Evolutionary conservation across 129 eudicot species (phyloP), one percentile per base, ranked within the genome.

Genomic region (Lonicera japonica): DNA sequence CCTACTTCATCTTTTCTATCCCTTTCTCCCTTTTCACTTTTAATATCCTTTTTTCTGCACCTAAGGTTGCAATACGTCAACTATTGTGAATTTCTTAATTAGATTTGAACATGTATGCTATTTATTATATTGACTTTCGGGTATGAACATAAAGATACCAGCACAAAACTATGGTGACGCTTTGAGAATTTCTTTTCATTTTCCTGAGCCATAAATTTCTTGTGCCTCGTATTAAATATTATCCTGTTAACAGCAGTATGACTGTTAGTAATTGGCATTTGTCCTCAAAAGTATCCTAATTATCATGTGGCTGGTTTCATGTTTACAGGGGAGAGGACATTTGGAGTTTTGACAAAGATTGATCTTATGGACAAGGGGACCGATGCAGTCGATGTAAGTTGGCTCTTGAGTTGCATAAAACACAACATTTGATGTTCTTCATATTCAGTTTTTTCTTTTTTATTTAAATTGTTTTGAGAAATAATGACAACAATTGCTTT

Each of bases 361-460:
- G 98, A 91, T 76, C 90, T 91, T 41, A 91, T 91, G 98, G 98
- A 91, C 83, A 69, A 80, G 96, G 98, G 98, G 72, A 91, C 98
- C 25, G 95, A 91, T 87, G 98, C 98, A 65, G 96, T 87, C 18
- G 96, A 87, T 55, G 98, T 87, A 76, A 84, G 98, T 58, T 58
- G 59, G 56, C 25, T 73, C 59, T 58, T 55, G 11, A 59, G 43
- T 56, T 23, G n/a, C 10, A n/a, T 40, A 15, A 54, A 41, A 20
- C 59, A 11, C 17, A 10, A 20, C 29, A 39, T 21, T 38, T 48
- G 22, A 20, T 48, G 14, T 64, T 22, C 8, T 46, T n/a, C 25
- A 36, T 41, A 47, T 52, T 63, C 19, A 11, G 10, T 38, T 40
- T 5, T 43, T 43, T 43, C 50, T 43, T 43, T 4, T 43, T 43